Base-by-base conservation (phyloP, 1,139 yeast species). In the Yamadazyma dendronema region DNA sequence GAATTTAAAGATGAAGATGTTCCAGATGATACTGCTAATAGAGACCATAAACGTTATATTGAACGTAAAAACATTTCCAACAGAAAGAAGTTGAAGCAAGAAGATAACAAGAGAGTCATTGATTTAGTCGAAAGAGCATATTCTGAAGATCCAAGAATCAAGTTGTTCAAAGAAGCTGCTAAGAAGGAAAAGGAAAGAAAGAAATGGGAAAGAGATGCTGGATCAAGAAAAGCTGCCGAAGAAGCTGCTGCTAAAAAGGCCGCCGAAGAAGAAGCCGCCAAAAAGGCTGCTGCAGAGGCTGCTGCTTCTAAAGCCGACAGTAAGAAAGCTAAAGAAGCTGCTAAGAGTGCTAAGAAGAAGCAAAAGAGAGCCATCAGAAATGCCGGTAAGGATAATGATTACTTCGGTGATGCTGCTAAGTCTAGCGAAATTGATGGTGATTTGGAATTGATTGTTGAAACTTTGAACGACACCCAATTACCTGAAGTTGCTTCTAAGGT, bases 121-220 rank as follows among this genome's bases (percentile, higher is more conserved):
- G 89, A 85, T 54, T 69, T 89, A 47, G 92, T 94, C 36, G 96
- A 87, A 67, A 80, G 94, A 62, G 96, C 95, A 31, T 75, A 84
- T 56, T 59, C 77, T 48, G 90, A 84, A 66, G 99, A 92, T 67
- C 98, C 98, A 52, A 86, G 98, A 74, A 86, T 92, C 65, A 86
- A 84, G 71, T 59, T 77, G 59, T 90, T 89, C 81, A 92, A 90
- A 74, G 96, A 92, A 49, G 86, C 81, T 41, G 97, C 92, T 64
- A 88, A 87, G 80, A 83, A 84, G 66, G 97, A 87, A 63, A 92
- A 90, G 76, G 98, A 87, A 59, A 82, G 81, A 66, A 81, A 77
- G 77, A 92, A 90, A 69, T 90, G 97, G 97, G 98, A 92, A 65
- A 85, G 84, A 65, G 98, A 90, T 64, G 96, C 97, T 39, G 97